Conservation (phyloP, 495 filamentous ascomycete genomes). For the Trichocladium uniseriatum region DNA sequence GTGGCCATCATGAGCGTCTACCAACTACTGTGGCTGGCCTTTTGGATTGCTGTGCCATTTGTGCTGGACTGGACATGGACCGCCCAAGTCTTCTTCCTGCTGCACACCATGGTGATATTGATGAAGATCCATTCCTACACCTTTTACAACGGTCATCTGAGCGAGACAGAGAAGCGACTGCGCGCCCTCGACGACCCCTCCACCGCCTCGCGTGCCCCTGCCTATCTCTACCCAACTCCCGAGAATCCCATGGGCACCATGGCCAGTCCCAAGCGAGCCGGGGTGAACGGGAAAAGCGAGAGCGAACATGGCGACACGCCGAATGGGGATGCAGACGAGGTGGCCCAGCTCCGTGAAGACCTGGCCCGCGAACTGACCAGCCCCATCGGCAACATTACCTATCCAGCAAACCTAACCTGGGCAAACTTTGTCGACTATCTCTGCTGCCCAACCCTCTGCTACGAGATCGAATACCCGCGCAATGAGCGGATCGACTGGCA, state of each 20-base stretch:
- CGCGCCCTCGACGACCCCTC: constrained; percentile 68
- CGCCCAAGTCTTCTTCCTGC: constrained; percentile 86
- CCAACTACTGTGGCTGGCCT: constrained; percentile 65
- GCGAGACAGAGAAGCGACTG: constrained; percentile 71
- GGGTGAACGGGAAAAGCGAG: constrained; percentile 29
- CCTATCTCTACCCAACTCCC: constrained; percentile 67
- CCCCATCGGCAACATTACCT: constrained; percentile 79
- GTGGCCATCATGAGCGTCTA: constrained; percentile 73
- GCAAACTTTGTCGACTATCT: constrained; percentile 80
- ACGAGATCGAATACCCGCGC: constrained; percentile 93
- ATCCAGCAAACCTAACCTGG: constrained; percentile 78
- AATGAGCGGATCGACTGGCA: constrained; percentile 63
- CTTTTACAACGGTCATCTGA: constrained; percentile 95
- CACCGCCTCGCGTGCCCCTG: constrained; percentile 56
- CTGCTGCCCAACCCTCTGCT: constrained; percentile 91
- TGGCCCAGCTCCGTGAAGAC: constrained; percentile 68
- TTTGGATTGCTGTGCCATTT: constrained; percentile 90
- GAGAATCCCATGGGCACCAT: constrained; percentile 41
- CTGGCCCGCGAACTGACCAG: constrained; percentile 84
- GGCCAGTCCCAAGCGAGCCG: constrained; percentile 27
- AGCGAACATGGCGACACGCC: constrained; percentile 27
- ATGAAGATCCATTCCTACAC: constrained; percentile 99
- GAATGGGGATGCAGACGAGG: constrained; percentile 39
- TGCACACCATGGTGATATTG: constrained; percentile 80
- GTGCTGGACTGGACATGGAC: constrained; percentile 84